A percentile compares a stretch with the other conserved stretches of the same genome.
Evolutionary conservation across 371 early-diverging fungal species (phyloP).

Genomic region (Coemansia sp.): DNA sequence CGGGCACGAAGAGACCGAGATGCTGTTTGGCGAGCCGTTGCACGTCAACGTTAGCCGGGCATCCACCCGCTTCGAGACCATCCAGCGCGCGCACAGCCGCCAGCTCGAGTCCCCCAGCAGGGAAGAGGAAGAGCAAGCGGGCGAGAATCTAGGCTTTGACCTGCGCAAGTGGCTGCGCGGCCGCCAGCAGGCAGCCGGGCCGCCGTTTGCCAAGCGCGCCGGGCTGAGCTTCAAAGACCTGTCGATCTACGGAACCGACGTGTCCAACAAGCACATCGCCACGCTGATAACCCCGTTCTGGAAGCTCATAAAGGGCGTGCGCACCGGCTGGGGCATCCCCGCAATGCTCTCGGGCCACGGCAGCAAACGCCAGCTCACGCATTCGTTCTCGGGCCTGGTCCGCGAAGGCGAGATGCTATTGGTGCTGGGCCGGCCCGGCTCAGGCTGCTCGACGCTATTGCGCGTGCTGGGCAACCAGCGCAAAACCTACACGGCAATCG

Average conservation of each 20-base stretch:
- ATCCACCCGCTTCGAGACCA: constrained; percentile 32
- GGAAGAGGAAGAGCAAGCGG: constrained; percentile 13
- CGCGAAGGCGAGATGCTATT: constrained; percentile 71
- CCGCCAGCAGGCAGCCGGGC: constrained; percentile 11
- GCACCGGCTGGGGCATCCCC: constrained; percentile 30
- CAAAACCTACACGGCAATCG: constrained; percentile 57
- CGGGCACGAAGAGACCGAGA: background rate
- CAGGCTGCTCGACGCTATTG: constrained; percentile 69
- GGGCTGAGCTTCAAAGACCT: constrained; percentile 42
- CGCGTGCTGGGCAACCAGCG: constrained; percentile 67
- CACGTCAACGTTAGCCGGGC: constrained; percentile 41
- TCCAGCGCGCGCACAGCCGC: constrained; percentile 35
- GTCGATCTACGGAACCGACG: constrained; percentile 32
- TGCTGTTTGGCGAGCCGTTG: constrained; percentile 49
- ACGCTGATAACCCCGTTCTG: constrained; percentile 51
- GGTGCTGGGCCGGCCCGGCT: constrained; percentile 70
- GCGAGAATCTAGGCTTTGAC: constrained; percentile 14
- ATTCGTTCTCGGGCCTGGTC: constrained; percentile 59
- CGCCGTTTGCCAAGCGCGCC: constrained; percentile 40
- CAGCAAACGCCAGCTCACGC: constrained; percentile 54
- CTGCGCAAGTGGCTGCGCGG: constrained; percentile 30
- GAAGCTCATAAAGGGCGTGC: constrained; percentile 49
- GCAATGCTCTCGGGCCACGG: constrained; percentile 10
- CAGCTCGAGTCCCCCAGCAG: background rate
- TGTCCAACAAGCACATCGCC: constrained; percentile 39